Evolutionary conservation across 108 stramenopile genomes (phyloP).

Genomic region (Cyclotella cryptica): DNA sequence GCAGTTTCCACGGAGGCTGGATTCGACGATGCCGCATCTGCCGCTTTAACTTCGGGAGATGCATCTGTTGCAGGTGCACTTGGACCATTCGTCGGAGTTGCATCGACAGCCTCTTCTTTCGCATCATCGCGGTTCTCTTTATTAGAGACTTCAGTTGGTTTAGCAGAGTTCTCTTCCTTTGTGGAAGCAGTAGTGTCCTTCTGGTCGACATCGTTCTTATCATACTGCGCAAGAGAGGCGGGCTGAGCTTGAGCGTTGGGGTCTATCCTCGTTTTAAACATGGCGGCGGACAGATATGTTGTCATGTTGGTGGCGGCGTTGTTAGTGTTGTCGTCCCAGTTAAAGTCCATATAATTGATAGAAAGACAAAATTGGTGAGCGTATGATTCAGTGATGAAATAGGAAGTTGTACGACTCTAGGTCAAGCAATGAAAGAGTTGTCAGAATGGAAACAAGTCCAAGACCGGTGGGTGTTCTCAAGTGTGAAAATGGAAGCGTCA

Average conservation of each 20-base stretch:
- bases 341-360: neutral
- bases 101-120: conserved; percentile 1
- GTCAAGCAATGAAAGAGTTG: neutral
- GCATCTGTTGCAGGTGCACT: neutral
- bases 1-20: neutral
- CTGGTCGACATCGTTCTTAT: neutral
- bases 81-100: neutral
- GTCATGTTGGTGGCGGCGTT: conserved; percentile 14
- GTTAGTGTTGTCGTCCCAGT: neutral
- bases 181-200: neutral
- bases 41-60: neutral
- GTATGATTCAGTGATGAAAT: neutral
- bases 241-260: conserved; percentile 5
- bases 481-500: neutral
- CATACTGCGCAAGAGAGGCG: neutral
- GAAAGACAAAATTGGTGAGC: neutral
- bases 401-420: neutral
- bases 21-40: neutral
- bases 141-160: neutral
- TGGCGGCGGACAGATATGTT: conserved; percentile 14
- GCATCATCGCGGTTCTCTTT: neutral
- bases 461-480: too few species aligned
- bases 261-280: conserved; percentile 20
- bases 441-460: neutral
- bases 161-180: conserved; percentile 1